Evolutionary conservation across 371 early-diverging fungal species (phyloP), one percentile per base, ranked within the genome.

Genomic region (Blastocladiella emersonii): DNA sequence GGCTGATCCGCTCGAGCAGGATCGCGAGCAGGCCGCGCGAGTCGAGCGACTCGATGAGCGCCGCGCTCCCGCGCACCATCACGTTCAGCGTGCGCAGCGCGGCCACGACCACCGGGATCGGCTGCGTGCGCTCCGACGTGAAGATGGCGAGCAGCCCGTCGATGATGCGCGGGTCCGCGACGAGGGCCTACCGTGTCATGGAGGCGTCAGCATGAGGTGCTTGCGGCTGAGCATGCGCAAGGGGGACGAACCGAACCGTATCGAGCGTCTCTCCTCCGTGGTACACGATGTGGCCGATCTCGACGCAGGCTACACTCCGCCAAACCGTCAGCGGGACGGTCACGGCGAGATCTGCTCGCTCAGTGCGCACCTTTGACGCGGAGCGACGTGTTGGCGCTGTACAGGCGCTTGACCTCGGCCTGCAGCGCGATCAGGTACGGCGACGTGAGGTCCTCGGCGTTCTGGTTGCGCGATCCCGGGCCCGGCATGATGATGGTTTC

Each of bases 271-370:
- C 59, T 1, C 59, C 59, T 0, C 59, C 59, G 8, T 59, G 59
- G 59, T 59, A 59, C 15, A 36, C 59, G 15, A 59, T 59, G 43
- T 59, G 59, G 1, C 59, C 59, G 27, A 59, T 59, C 8, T 59
- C 59, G 23, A 25, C 37, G 37, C 59, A 59, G 1, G 59, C 59
- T 59, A 23, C 30, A 12, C 13, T 1, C 3, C 8, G 53, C 13
- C 10, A 8, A 51, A 30, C 0, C 30, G 15, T 2, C 13, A 12
- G 53, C 1, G 5, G 27, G 2, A 51, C 8, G 10, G 1, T 8
- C 7, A 8, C 1, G 8, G 15, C 32, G 23, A 2, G 32, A 3
- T 12, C 15, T 51, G 13, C 15, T 25, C 7, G 23, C 27, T 30
- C 0, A 30, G 1, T 5, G 7, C 3, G 12, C 30, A 51, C 53